Conservation (phyloP, 1,139 yeast species). For the Debaryomycetaceae sp. region DNA sequence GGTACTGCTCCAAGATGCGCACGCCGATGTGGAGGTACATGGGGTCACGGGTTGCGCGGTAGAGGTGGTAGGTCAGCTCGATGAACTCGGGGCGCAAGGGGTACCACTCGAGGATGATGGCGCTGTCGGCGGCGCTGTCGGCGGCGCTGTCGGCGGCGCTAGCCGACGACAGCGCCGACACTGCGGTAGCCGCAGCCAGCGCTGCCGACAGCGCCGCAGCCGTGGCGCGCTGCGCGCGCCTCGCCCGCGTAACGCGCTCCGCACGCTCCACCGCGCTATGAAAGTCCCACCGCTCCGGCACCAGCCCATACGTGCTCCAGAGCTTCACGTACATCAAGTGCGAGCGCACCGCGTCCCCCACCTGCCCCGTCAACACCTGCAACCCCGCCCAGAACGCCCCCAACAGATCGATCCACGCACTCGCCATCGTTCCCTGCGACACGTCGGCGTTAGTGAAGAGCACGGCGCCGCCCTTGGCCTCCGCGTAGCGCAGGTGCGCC, state of each 20-base stretch:
- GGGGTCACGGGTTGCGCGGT: slow-evolving; percentile 84
- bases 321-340: slow-evolving; percentile 69
- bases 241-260: too few species aligned
- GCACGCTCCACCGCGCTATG: too few species aligned
- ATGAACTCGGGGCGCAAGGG: slow-evolving; percentile 89
- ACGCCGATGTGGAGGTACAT: slow-evolving; percentile 74
- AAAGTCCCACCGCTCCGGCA: slow-evolving; percentile 86
- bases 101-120: slow-evolving; percentile 74
- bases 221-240: too few species aligned
- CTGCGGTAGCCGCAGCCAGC: background rate
- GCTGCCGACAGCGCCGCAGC: background rate
- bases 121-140: background rate
- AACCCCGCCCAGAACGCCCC: slow-evolving; percentile 89
- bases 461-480: slow-evolving; percentile 34
- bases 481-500: slow-evolving; percentile 28
- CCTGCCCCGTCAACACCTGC: slow-evolving; percentile 73
- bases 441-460: slow-evolving; percentile 59
- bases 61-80: slow-evolving; percentile 82
- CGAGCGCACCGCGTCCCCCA: slow-evolving; percentile 57
- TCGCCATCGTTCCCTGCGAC: slow-evolving; percentile 44
- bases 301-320: slow-evolving; percentile 75
- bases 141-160: background rate
- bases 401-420: slow-evolving; percentile 79
- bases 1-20: slow-evolving; percentile 52
- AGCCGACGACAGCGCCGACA: background rate